Evolutionary conservation across 176 grass and related monocot species (phyloP).

Genomic region (Canna indica): DNA sequence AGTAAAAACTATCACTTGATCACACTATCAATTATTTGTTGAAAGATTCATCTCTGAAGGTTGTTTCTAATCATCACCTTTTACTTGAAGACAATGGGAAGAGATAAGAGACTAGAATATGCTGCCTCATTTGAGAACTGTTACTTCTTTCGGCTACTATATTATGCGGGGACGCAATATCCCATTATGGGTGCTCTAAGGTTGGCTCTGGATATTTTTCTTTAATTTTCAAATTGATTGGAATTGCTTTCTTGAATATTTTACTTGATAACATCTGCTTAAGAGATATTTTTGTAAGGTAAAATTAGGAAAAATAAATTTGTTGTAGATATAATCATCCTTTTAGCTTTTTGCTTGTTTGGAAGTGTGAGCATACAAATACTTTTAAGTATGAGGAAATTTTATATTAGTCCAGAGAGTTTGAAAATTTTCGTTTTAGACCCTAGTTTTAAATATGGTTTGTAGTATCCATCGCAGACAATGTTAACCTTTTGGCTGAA

Average conservation of each 20-base stretch:
- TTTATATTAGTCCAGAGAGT: too few species aligned
- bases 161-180: constrained; percentile 73
- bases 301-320: too few species aligned
- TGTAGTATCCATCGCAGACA: too few species aligned
- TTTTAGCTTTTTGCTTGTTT: constrained; percentile 4
- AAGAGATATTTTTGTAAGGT: too few species aligned
- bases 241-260: too few species aligned
- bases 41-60: not conserved
- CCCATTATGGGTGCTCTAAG: constrained; percentile 96
- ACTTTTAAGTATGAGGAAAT: too few species aligned
- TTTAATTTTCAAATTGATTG: too few species aligned
- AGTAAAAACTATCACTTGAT: constrained; percentile 18
- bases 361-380: not conserved
- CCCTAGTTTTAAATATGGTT: too few species aligned
- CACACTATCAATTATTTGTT: constrained; percentile 13
- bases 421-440: too few species aligned
- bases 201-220: constrained; percentile 15
- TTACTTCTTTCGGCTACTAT: constrained; percentile 84
- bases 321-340: not conserved
- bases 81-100: constrained; percentile 77
- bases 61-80: constrained; percentile 10
- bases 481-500: too few species aligned
- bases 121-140: constrained; percentile 89
- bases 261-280: too few species aligned
- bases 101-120: constrained; percentile 84